A percentile compares a stretch with the other conserved stretches of the same genome.
Conservation (phyloP, 2,329 filamentous ascomycete species). For the Aulographum hederae region DNA sequence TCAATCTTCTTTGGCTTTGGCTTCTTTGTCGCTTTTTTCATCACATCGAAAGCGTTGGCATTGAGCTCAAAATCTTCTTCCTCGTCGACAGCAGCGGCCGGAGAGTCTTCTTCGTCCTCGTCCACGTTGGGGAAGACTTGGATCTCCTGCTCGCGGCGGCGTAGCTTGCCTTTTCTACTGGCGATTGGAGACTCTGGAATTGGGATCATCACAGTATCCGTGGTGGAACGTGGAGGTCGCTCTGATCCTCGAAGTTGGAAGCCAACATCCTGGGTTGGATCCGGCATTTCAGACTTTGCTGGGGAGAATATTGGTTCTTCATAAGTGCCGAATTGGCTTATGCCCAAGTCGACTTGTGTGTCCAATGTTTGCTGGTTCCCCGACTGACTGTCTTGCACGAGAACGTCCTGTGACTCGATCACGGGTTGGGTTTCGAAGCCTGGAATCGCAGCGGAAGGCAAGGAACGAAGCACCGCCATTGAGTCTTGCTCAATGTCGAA, state of each 20-base stretch:
- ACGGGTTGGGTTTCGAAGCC: slow-evolving; percentile 3
- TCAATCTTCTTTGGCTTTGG: slow-evolving; percentile 38
- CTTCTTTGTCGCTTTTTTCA: slow-evolving; percentile 45
- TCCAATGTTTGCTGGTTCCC: not conserved
- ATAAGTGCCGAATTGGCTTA: slow-evolving; percentile 11
- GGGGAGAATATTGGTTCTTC: slow-evolving; percentile 11
- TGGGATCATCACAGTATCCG: slow-evolving; percentile 47
- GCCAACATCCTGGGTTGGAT: slow-evolving; percentile 66
- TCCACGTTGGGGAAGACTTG: not conserved
- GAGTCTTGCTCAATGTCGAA: slow-evolving; percentile 7
- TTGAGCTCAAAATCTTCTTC: slow-evolving; percentile 15
- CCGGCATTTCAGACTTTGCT: slow-evolving; percentile 54
- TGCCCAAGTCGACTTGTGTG: slow-evolving; percentile 16
- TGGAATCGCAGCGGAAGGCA: slow-evolving; percentile 13
- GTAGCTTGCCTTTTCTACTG: slow-evolving; percentile 36
- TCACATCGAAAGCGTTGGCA: slow-evolving; percentile 45
- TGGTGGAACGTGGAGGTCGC: slow-evolving; percentile 46
- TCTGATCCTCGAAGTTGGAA: slow-evolving; percentile 51
- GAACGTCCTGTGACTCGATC: not conserved
- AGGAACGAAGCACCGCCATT: slow-evolving; percentile 14
- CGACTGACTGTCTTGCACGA: not conserved
- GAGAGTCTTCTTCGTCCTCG: slow-evolving; percentile 8
- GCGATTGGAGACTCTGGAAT: slow-evolving; percentile 47
- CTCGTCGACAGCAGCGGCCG: not conserved
- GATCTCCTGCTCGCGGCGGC: slow-evolving; percentile 23